Evolutionary conservation across 1,284 basidiomycete genomes (phyloP), one percentile per base, ranked within the genome.

Genomic region (Neolentinus lepideus): DNA sequence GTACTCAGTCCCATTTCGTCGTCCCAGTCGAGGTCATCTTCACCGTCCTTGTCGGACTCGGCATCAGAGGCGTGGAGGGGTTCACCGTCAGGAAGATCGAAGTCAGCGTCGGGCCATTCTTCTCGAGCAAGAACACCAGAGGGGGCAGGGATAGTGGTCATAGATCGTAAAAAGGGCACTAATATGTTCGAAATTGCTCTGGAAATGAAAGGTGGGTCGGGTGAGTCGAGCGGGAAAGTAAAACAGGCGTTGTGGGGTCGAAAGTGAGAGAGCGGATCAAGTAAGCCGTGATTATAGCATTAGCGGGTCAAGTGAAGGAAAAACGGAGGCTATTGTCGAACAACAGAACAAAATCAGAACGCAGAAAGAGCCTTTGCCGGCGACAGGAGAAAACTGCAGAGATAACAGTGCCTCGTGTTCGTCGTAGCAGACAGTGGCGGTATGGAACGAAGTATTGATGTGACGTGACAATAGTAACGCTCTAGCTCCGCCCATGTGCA

Each of bases 41-140:
- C 76, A 54, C 78, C 79, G 56, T 88, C 83, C 71, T 78, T 85
- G 72, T 85, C 83, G 19, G 77, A 79, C 59, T 80, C 75, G 27
- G 70, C 70, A 58, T 75, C 74, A 25, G 75, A 76, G 27, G 81
- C 69, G 61, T 83, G 81, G 54, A 90, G 78, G 52, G 80, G 75
- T 54, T 80, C 79, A 53, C 80, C 88, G 55, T 91, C 88, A 53
- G 85, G 84, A 33, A 92, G 72, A 66, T 90, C 89, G 65, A 92
- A 91, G 71, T 92, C 89, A 58, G 86, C 85, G 68, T 92, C 88
- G 54, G 79, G 77, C 88, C 88, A 90, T 74, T 90, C 88, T 71
- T 91, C 88, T 56, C 79, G 79, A 48, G 77, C 66, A 45, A 76
- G 65, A 51, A 74, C 69, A 63, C 77, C 72, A 52, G 77, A 73